Evolutionary conservation across 768 basidiomycete species (phyloP), one percentile per base, ranked within the genome.

Genomic region (Hebeloma cylindrosporum): DNA sequence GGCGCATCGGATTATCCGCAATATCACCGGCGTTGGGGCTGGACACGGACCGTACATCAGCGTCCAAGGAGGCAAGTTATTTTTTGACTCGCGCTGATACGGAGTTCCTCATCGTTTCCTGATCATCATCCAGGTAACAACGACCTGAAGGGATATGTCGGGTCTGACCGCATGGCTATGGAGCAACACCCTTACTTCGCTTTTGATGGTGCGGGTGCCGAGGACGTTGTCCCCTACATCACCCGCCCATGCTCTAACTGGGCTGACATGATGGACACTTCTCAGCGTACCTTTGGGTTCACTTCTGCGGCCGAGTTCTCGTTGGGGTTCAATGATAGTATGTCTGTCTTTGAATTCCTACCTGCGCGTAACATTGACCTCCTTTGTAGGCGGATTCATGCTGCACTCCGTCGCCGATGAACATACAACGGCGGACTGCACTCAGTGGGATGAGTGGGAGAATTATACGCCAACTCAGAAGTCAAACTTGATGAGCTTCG

Each of bases 101-200:
- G n/a, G n/a, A n/a, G n/a, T 36, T n/a, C 27, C 16, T 11, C 7
- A 21, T 28, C n/a, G 11, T 13, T 41, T 28, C n/a, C n/a, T n/a
- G 13, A 77, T 88, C 37, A 57, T 62, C 8, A 65, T 75, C 13
- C 69, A 70, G 35, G 71, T 79, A 66, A 63, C 14, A 69, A 67
- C 32, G 78, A 79, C 57, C 57, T 81, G 29, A 57, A 68, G 43
- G 85, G 85, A 2, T n/a, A n/a, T n/a, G n/a, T n/a, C n/a, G n/a
- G n/a, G n/a, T 75, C 81, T 0, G 88, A 76, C 50, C 69, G 74
- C 7, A 79, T 75, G 63, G 79, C 63, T 43, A 73, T 82, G 53
- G 88, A 91, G 60, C 73, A 74, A 13, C 88, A 90, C 53, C 78
- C 80, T 7, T 89, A 87, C 61, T 74, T 85, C 53, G 73, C 79